A percentile compares a stretch with the other conserved stretches of the same genome.
Conservation (phyloP, 305 asterid species). For the Fraxinus dipetala region DNA sequence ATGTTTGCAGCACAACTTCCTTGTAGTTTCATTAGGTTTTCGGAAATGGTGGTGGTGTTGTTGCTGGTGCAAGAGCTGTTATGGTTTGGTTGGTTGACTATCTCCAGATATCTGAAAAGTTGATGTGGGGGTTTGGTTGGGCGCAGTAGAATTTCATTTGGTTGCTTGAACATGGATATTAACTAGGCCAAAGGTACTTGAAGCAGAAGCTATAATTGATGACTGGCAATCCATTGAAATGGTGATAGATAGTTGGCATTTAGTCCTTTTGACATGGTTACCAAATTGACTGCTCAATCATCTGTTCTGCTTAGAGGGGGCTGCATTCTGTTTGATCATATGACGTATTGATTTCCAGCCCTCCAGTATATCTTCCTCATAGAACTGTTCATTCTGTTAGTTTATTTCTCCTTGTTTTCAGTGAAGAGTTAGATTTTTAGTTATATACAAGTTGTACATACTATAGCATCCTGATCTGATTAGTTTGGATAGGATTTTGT, state of each 20-base stretch:
- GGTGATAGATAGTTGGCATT: constrained; percentile 7
- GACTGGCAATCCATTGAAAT: constrained; percentile 17
- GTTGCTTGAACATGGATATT: constrained; percentile 25
- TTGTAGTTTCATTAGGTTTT: constrained; percentile 21
- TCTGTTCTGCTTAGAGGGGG: constrained; percentile 18
- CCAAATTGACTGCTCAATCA: not conserved
- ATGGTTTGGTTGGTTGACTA: constrained; percentile 35
- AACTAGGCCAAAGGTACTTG: constrained; percentile 20
- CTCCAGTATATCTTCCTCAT: constrained; percentile 21
- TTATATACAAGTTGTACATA: constrained; percentile 41
- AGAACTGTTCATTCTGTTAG: constrained; percentile 24
- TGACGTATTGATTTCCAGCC: constrained; percentile 19
- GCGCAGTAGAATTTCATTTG: constrained; percentile 16
- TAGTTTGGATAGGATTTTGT: constrained; percentile 6
- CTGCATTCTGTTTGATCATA: constrained; percentile 18
- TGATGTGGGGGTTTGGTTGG: constrained; percentile 11
- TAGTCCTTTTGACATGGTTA: not conserved
- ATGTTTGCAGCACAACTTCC: constrained; percentile 25
- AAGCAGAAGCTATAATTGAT: constrained; percentile 19
- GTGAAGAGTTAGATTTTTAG: constrained; percentile 2
- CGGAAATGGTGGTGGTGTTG: constrained; percentile 21
- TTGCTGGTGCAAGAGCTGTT: constrained; percentile 34
- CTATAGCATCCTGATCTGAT: constrained; percentile 37
- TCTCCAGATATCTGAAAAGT: constrained; percentile 28
- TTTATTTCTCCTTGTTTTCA: not conserved